Conservation (phyloP, 768 basidiomycete genomes). For the Cystoderma amianthinum region DNA sequence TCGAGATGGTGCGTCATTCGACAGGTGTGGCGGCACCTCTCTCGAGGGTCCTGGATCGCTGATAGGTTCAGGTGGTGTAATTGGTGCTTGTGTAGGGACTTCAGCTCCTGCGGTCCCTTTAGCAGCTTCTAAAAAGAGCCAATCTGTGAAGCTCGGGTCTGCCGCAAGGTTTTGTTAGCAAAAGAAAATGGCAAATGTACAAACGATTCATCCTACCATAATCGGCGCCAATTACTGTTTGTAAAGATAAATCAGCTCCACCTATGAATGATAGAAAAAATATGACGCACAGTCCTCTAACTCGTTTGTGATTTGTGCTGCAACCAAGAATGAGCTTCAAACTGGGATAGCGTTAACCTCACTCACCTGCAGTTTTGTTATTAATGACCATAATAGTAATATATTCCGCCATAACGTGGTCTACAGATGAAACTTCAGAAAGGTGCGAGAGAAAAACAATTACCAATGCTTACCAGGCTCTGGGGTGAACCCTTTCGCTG, state of each 20-base stretch:
- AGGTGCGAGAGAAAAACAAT: constrained; percentile 10
- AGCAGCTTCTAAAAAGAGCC: constrained; percentile 78
- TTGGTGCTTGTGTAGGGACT: constrained; percentile 25
- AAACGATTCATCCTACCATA: constrained; percentile 49
- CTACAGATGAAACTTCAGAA: too few species aligned
- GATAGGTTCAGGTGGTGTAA: constrained; percentile 25
- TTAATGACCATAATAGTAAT: constrained; percentile 95
- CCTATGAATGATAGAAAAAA: constrained; percentile 1
- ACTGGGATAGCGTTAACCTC: background rate
- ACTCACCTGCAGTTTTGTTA: constrained; percentile 73
- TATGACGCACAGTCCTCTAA: constrained; percentile 66
- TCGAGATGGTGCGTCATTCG: constrained; percentile 33
- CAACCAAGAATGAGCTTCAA: constrained; percentile 8
- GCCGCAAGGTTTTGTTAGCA: constrained; percentile 9
- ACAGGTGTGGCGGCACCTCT: constrained; percentile 22
- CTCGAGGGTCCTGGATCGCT: constrained; percentile 18
- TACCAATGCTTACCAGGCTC: constrained; percentile 65
- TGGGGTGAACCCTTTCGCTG: constrained; percentile 61
- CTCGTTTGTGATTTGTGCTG: constrained; percentile 84
- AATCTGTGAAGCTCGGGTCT: constrained; percentile 84
- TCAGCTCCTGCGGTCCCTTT: constrained; percentile 58
- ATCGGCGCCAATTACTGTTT: constrained; percentile 76
- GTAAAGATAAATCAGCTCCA: constrained; percentile 8
- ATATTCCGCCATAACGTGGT: constrained; percentile 91
- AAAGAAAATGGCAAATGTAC: background rate